These are phyloP conservation scores for Areca catechu DNA, from an alignment of 176 grass and related monocot genomes.

Conservation along the genomic window DNA sequence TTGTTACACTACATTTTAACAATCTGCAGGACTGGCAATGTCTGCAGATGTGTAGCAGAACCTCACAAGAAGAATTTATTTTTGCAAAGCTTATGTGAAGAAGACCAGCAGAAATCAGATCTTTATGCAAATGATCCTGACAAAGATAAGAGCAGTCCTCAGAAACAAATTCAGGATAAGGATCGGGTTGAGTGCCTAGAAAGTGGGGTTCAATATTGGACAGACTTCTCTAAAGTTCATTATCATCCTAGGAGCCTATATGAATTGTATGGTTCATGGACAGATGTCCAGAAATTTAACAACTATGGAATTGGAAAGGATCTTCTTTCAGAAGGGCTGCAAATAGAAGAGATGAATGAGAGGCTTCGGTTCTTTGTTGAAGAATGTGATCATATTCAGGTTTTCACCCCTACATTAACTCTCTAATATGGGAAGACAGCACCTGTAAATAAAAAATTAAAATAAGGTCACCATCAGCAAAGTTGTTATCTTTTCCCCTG, in stretches of 20 bases:
- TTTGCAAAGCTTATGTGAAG: constrained; percentile 77
- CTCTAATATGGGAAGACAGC: too few species aligned
- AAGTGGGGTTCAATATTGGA: constrained; percentile 64
- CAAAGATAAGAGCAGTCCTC: constrained; percentile 10
- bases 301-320: constrained; percentile 63
- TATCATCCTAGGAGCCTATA: constrained; percentile 86
- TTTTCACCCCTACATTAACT: constrained; percentile 11
- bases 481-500: too few species aligned
- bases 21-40: constrained; percentile 57
- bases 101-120: constrained; percentile 33
- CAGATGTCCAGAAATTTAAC: constrained; percentile 75
- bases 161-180: constrained; percentile 48
- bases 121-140: constrained; percentile 7
- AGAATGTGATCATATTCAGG: constrained; percentile 98
- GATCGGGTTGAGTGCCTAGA: constrained; percentile 60
- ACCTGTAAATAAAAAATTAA: too few species aligned
- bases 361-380: constrained; percentile 86
- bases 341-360: constrained; percentile 89
- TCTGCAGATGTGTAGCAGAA: constrained; percentile 50
- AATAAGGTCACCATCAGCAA: too few species aligned
- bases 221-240: constrained; percentile 88
- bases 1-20: too few species aligned
- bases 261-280: constrained; percentile 75
- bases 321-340: constrained; percentile 65
- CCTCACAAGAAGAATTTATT: constrained; percentile 63